Percentiles rank a stretch among this genome's conserved stretches.
These are phyloP conservation scores for Cylindrotheca fusiformis DNA, from an alignment of 108 stramenopile genomes.

Conservation along the genomic window DNA sequence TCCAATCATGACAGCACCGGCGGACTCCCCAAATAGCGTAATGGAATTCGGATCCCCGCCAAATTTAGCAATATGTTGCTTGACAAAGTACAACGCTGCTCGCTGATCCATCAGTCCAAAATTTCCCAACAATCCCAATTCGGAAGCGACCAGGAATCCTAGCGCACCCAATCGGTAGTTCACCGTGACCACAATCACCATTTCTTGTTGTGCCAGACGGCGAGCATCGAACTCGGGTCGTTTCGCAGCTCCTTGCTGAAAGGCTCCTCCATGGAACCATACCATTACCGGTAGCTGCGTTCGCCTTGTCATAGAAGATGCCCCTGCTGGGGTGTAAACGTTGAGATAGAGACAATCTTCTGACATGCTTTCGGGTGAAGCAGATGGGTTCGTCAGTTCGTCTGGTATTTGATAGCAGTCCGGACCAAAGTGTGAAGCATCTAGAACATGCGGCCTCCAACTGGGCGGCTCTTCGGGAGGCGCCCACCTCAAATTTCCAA, in stretches of 20 bases:
- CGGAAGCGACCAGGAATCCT: slow-evolving; percentile 60
- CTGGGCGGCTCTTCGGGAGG: slow-evolving; percentile 50
- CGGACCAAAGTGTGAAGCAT: slow-evolving; percentile 55
- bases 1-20: slow-evolving; percentile 82
- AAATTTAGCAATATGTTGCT: slow-evolving; percentile 72
- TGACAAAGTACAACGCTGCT: slow-evolving; percentile 77
- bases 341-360: slow-evolving; percentile 82
- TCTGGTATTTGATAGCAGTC: slow-evolving; percentile 71
- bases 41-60: slow-evolving; percentile 84
- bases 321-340: slow-evolving; percentile 61
- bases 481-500: slow-evolving; percentile 48
- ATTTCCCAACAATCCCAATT: slow-evolving; percentile 53
- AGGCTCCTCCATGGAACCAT: slow-evolving; percentile 69
- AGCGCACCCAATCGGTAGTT: slow-evolving; percentile 75
- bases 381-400: slow-evolving; percentile 43
- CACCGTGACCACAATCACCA: slow-evolving; percentile 60
- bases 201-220: slow-evolving; percentile 48
- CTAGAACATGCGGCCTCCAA: slow-evolving; percentile 50
- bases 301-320: slow-evolving; percentile 10
- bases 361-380: slow-evolving; percentile 41
- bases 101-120: slow-evolving; percentile 74
- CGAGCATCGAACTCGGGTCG: slow-evolving; percentile 56
- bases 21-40: slow-evolving; percentile 83
- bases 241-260: slow-evolving; percentile 49
- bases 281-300: slow-evolving; percentile 41